Base-by-base conservation (phyloP, 495 filamentous ascomycete species). In the Xylaria acuta region DNA sequence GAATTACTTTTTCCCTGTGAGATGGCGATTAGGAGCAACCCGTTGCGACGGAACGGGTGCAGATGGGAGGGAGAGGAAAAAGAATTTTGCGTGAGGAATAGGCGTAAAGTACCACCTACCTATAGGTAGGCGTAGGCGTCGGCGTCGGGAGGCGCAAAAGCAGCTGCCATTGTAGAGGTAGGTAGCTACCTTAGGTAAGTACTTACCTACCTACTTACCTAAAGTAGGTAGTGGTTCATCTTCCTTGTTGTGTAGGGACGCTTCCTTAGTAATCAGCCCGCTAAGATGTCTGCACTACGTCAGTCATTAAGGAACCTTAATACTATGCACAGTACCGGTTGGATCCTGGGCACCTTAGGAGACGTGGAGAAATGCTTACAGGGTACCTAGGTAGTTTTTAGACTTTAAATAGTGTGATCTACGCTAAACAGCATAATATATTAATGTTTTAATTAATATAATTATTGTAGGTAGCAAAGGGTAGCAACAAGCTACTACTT, bases 41-140 rank as follows among this genome's bases (percentile, higher is more conserved):
- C 25, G 65, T 22, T n/a, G 22, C 36, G 53, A 70, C 69, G 32
- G 73, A 54, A 65, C 64, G 36, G 27, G 69, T 68, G 72, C 72
- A 64, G 74, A 75, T 73, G 69, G 72, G 73, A 74, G 74, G 76
- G 74, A 75, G 77, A 76, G 77, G 76, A 79, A 79, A 79, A 79
- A 78, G 76, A 79, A 76, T 79, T 79, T 79, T 79, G 76, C 76
- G 76, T 38, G 63, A 12, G 36, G 27, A 34, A 43, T 32, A 54
- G 65, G 49, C 51, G 34, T n/a, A 16, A n/a, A n/a, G n/a, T n/a
- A n/a, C n/a, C n/a, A n/a, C n/a, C n/a, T n/a, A n/a, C n/a, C n/a
- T n/a, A n/a, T n/a, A n/a, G n/a, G n/a, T n/a, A n/a, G n/a, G 49
- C 49, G 25, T 54, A 6, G 18, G n/a, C 8, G 49, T 27, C 18